These are phyloP conservation scores for Solidago caesia DNA, from an alignment of 129 eudicot genomes.

Conservation along the genomic window DNA sequence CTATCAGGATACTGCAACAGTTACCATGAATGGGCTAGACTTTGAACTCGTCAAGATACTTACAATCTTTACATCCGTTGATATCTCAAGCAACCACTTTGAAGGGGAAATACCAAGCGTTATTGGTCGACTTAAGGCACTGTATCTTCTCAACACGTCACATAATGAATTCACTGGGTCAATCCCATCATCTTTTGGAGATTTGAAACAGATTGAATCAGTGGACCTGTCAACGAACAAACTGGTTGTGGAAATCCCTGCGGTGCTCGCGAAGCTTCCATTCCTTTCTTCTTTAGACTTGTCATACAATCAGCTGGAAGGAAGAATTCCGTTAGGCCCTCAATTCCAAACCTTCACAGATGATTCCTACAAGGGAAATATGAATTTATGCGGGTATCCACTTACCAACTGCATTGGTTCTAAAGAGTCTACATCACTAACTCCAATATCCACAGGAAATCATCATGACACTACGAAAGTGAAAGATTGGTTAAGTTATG, in stretches of 20 bases:
- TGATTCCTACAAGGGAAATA: slow-evolving; percentile 11
- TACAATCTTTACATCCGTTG: slow-evolving; percentile 38
- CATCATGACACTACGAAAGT: background rate
- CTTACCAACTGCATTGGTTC: background rate
- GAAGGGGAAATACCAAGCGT: slow-evolving; percentile 22
- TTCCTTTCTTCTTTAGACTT: slow-evolving; percentile 16
- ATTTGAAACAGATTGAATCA: slow-evolving; percentile 15
- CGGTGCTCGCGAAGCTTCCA: background rate
- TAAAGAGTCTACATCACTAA: background rate
- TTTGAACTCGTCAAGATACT: slow-evolving; percentile 45
- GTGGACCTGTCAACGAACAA: slow-evolving; percentile 28
- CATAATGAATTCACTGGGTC: slow-evolving; percentile 21
- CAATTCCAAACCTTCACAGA: background rate
- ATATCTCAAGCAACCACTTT: slow-evolving; percentile 26
- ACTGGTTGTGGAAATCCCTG: slow-evolving; percentile 25
- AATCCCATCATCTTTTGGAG: slow-evolving; percentile 24
- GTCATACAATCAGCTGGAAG: slow-evolving; percentile 25
- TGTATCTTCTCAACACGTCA: slow-evolving; percentile 23
- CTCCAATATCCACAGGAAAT: background rate
- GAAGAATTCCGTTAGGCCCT: slow-evolving; percentile 5
- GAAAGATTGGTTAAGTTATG: background rate
- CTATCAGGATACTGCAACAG: slow-evolving; percentile 43
- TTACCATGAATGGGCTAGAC: slow-evolving; percentile 44
- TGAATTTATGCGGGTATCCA: slow-evolving; percentile 4
- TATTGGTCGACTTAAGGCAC: slow-evolving; percentile 1